Conservation (phyloP, 305 asterid species). For the Striga hermonthica region DNA sequence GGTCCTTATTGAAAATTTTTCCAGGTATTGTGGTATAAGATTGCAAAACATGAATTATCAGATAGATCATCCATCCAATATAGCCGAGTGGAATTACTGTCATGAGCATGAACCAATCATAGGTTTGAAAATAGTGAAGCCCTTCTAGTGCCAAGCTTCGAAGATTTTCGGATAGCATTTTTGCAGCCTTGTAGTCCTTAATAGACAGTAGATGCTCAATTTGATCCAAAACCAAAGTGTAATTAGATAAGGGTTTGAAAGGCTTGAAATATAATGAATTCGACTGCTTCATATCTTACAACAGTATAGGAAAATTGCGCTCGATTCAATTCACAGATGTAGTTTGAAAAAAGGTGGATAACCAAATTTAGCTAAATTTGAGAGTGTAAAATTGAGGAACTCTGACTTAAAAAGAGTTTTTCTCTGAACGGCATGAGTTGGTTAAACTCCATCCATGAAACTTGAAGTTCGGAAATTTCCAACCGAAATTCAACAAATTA, state of each 20-base stretch:
- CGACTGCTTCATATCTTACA: constrained; percentile 66
- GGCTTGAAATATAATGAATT: constrained; percentile 72
- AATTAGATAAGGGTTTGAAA: constrained; percentile 68
- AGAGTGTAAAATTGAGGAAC: background rate
- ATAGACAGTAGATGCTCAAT: constrained; percentile 62
- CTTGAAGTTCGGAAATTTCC: constrained; percentile 9
- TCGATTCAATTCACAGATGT: no score
- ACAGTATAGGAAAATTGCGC: constrained; percentile 46
- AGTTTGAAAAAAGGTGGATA: no score
- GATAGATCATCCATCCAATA: constrained; percentile 93
- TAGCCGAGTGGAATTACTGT: constrained; percentile 83
- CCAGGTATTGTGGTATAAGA: constrained; percentile 69
- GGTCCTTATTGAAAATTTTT: constrained; percentile 45
- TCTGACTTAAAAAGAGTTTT: no score
- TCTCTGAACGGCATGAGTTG: no score
- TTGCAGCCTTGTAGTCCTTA: constrained; percentile 65
- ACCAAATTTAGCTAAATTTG: no score
- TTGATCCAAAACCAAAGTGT: constrained; percentile 48
- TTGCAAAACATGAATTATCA: constrained; percentile 77
- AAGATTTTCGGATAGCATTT: constrained; percentile 63
- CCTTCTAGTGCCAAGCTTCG: constrained; percentile 85
- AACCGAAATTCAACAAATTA: constrained; percentile 12
- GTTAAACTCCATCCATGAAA: no score
- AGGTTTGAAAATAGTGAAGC: constrained; percentile 91
- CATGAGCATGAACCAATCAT: constrained; percentile 98